Evolutionary conservation across 495 filamentous ascomycete species (phyloP), one percentile per base, ranked within the genome.

Genomic region (Hyaloscypha variabilis): DNA sequence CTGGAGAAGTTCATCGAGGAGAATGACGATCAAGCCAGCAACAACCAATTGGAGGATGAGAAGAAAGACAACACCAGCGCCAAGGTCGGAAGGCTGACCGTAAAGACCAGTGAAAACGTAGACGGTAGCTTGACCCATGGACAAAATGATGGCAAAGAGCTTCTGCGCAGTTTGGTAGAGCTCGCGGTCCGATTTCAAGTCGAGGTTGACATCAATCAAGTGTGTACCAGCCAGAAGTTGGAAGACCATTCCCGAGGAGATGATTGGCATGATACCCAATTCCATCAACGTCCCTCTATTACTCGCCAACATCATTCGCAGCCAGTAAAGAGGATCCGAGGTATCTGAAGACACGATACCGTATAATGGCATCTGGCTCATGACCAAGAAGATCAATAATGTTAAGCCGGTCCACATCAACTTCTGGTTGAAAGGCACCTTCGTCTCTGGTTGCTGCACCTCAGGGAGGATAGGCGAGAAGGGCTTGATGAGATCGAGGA

Each of bases 181-280:
- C 81, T 99, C 96, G 81, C 96, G 94, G 78, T 99, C 96, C 77
- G 93, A 93, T 84, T 99, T 98, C 77, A 99, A 89, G 84, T 99
- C 95, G 62, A 97, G 90, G 86, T 97, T 97, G 83, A 98, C 94
- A 80, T 99, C 96, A 80, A 99, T 98, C 80, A 98, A 87, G 84
- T 99, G 96, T 81, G 96, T 99, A 78, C 96, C 96, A 74, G 94
- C 94, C 66, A 98, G 92, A 73, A 98, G 93, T 86, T 99, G 95
- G 87, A 99, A 99, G 72, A 99, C 92, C 96, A 98, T 99, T 80
- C 96, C 96, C 34, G 96, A 98, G 65, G 95, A 97, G 80, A 99
- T 97, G 78, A 99, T 98, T 62, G 96, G 96, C 31, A 94, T 96
- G 74, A 97, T 99, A 82, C 96, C 96, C 83, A 99, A 77, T 73